A percentile compares a stretch with the other conserved stretches of the same genome.
phyloP scores from a whole-genome alignment of 371 early-diverging fungal species.

The Syncephalastrum contaminatum region DNA sequence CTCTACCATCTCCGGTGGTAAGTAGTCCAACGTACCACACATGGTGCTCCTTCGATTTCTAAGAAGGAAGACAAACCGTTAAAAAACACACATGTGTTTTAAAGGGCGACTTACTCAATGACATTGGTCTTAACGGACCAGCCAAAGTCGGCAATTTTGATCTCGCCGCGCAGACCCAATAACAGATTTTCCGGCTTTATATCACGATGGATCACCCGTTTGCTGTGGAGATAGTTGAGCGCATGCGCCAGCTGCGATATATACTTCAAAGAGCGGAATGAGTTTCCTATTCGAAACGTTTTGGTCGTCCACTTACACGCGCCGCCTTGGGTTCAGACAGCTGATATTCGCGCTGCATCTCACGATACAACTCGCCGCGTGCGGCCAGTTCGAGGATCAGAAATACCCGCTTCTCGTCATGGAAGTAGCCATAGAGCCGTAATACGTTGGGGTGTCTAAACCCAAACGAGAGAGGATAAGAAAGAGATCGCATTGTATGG shows the following conservation, averaged over 20 bases:
- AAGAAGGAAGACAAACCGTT: not conserved
- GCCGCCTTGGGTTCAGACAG: constrained; percentile 82
- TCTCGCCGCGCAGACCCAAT: constrained; percentile 52
- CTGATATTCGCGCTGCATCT: constrained; percentile 62
- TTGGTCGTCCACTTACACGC: constrained; percentile 58
- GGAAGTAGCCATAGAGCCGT: constrained; percentile 94
- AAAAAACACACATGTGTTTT: too few species aligned
- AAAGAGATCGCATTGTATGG: not conserved
- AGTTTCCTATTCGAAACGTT: not conserved
- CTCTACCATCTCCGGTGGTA: constrained; percentile 94
- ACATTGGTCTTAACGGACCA: constrained; percentile 45
- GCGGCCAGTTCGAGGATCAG: constrained; percentile 95
- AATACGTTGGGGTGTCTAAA: constrained; percentile 88
- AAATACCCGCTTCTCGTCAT: constrained; percentile 92
- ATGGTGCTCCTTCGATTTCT: constrained; percentile 76
- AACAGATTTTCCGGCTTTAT: constrained; percentile 97
- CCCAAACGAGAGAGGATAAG: not conserved
- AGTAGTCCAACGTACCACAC: constrained; percentile 98
- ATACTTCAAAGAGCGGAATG: constrained; percentile 56
- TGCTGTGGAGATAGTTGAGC: constrained; percentile 87
- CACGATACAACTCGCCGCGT: constrained; percentile 93
- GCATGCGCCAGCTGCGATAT: constrained; percentile 79
- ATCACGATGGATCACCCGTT: constrained; percentile 96
- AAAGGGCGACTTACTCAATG: constrained; percentile 25
- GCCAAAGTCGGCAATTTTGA: constrained; percentile 53